A percentile compares a stretch with the other conserved stretches of the same genome.
Conservation (phyloP, 2,329 filamentous ascomycete species). For the Fusarium gaditjirri region DNA sequence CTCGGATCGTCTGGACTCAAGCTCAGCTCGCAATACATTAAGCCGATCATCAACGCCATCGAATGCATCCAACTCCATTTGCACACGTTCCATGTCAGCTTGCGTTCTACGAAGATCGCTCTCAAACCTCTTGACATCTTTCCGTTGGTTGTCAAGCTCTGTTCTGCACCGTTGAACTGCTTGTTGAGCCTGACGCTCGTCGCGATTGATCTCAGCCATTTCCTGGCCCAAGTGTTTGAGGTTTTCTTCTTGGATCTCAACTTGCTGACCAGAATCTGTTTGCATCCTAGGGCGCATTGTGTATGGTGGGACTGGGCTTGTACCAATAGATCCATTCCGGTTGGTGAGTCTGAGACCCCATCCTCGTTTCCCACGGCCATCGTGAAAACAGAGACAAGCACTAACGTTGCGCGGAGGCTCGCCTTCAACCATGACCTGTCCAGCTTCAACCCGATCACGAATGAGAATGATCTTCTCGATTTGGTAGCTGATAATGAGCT, state of each 20-base stretch:
- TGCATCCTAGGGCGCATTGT: conserved; percentile 76
- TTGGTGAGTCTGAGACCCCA: conserved; percentile 69
- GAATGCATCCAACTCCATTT: conserved; percentile 71
- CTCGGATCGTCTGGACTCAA: conserved; percentile 64
- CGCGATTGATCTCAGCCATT: conserved; percentile 61
- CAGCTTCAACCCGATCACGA: conserved; percentile 72
- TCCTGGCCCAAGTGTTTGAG: conserved; percentile 66
- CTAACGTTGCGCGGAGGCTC: conserved; percentile 74
- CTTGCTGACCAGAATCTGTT: conserved; percentile 76
- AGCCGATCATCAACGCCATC: conserved; percentile 76
- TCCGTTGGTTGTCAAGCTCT: conserved; percentile 56
- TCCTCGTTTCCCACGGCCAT: conserved; percentile 62
- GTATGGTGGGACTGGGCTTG: conserved; percentile 58
- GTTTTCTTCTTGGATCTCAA: conserved; percentile 62
- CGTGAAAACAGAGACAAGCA: conserved; percentile 76
- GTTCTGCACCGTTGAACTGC: conserved; percentile 61
- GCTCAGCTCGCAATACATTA: conserved; percentile 65
- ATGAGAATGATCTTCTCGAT: conserved; percentile 90
- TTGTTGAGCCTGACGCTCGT: conserved; percentile 59
- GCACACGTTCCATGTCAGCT: conserved; percentile 62
- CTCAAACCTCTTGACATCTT: conserved; percentile 55
- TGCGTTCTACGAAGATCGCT: conserved; percentile 68
- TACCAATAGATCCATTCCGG: conserved; percentile 55
- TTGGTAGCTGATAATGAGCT: conserved; percentile 82
- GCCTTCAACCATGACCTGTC: conserved; percentile 73